Evolutionary conservation across 352 stramenopile species (phyloP), one percentile per base, ranked within the genome.

Genomic region (Pythium rishiriense): DNA sequence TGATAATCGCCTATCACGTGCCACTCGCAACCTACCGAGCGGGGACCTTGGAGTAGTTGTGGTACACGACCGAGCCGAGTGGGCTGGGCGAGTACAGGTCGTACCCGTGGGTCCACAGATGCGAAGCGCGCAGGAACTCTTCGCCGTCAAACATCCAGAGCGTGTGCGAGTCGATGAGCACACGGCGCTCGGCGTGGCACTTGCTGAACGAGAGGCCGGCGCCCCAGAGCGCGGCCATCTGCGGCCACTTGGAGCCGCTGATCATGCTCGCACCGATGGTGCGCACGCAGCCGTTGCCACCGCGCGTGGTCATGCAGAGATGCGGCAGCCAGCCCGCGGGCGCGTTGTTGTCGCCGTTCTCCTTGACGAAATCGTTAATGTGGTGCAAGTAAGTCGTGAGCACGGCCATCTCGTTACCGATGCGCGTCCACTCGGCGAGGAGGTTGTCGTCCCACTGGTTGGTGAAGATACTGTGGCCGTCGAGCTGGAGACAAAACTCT

Each of bases 401-500:
- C 54, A 95, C 74, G 8, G 84, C 87, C 87, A 93, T 95, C 37
- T 95, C 87, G 61, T 95, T 95, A 58, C 81, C 67, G 11, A 91
- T 67, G 11, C 77, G 76, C 57, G 70, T 87, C 87, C 84, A 95
- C 28, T 95, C 84, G 29, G 72, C 69, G 31, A 95, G 22, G 2
- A 95, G 26, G 49, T 90, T 80, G 22, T 86, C 70, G 58, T 95
- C 87, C 87, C 87, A 95, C 9, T 77, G 64, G 68, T 93, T 93
- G 24, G 87, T 93, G 55, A 95, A 95, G 66, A 95, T 89, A 41
- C 79, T 91, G 72, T 95, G 87, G 5, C 83, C 83, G 35, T 95
- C 87, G 6, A 95, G 72, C 58, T 93, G 84, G 26, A 95, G 78
- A 68, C 86, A 95, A 46, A 95, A 95, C 58, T 93, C 87, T 43